These are phyloP conservation scores for Yamadazyma pseudoaaseri DNA, from an alignment of 1,139 yeast species.

Conservation along the genomic window DNA sequence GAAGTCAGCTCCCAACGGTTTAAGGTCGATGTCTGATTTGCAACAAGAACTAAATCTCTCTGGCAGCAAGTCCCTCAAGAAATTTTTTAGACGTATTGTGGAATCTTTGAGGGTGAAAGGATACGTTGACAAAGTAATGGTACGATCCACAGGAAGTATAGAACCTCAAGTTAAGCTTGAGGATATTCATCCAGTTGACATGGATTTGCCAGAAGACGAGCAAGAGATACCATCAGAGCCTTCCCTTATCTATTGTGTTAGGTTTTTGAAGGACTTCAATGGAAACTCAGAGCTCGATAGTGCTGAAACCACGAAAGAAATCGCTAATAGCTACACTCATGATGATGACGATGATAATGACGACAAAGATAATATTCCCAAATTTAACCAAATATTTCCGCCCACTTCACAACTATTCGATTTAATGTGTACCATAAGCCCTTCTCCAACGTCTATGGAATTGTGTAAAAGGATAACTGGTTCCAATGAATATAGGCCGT, in stretches of 20 bases:
- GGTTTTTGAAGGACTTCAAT: slow-evolving; percentile 49
- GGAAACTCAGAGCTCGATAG: slow-evolving; percentile 21
- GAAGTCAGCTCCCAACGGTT: slow-evolving; percentile 63
- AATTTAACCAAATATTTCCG: slow-evolving; percentile 56
- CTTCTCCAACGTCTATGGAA: slow-evolving; percentile 61
- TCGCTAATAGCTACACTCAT: slow-evolving; percentile 17
- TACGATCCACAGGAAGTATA: slow-evolving; percentile 24
- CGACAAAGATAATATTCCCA: slow-evolving; percentile 21
- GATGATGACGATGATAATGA: slow-evolving; percentile 17
- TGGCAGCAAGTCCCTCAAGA: slow-evolving; percentile 35
- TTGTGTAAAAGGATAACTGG: slow-evolving; percentile 55
- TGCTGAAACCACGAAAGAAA: slow-evolving; percentile 16
- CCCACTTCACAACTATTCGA: slow-evolving; percentile 61
- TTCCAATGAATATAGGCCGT: slow-evolving; percentile 46
- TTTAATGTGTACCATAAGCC: slow-evolving; percentile 34
- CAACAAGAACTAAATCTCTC: slow-evolving; percentile 60
- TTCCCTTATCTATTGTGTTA: slow-evolving; percentile 55
- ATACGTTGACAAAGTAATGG: slow-evolving; percentile 56
- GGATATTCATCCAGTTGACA: neutral
- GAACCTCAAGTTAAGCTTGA: neutral
- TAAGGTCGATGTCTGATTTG: slow-evolving; percentile 66
- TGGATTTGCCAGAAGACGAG: neutral
- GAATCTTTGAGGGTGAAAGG: slow-evolving; percentile 51
- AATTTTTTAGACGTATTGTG: slow-evolving; percentile 53
- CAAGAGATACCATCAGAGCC: slow-evolving; percentile 41